Percentiles rank a stretch among this genome's conserved stretches.
phyloP scores from a whole-genome alignment of 2,329 filamentous ascomycete species.

The Cadophora malorum region DNA sequence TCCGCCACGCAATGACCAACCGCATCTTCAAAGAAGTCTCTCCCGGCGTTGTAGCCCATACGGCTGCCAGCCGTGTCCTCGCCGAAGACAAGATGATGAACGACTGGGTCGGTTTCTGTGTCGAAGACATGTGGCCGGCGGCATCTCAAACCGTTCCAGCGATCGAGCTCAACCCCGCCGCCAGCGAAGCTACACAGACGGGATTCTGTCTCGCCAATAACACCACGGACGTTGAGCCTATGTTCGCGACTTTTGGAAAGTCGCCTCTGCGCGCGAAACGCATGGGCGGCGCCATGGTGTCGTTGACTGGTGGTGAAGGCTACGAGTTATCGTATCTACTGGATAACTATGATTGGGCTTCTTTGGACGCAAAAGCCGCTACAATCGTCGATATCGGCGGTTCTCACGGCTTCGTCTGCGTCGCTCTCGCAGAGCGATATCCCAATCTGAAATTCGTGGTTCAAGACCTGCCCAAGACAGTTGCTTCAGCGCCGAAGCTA shows the following conservation, averaged over 20 bases:
- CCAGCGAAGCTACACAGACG: slow-evolving; percentile 54
- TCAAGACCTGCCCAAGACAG: slow-evolving; percentile 57
- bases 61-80: slow-evolving; percentile 58
- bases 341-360: slow-evolving; percentile 59
- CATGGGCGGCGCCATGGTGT: slow-evolving; percentile 62
- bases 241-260: slow-evolving; percentile 60
- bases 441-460: slow-evolving; percentile 60
- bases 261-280: slow-evolving; percentile 54
- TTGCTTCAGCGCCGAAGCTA: slow-evolving; percentile 54
- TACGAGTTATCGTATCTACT: slow-evolving; percentile 61
- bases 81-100: slow-evolving; percentile 55
- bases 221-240: slow-evolving; percentile 57
- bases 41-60: slow-evolving; percentile 60
- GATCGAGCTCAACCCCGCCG: slow-evolving; percentile 53
- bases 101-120: slow-evolving; percentile 62
- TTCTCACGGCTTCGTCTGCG: slow-evolving; percentile 61
- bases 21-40: slow-evolving; percentile 60
- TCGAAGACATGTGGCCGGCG: slow-evolving; percentile 56
- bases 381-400: slow-evolving; percentile 66
- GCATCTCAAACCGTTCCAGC: slow-evolving; percentile 55
- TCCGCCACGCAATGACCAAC: slow-evolving; percentile 64
- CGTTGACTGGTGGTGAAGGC: slow-evolving; percentile 60
- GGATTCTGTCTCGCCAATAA: slow-evolving; percentile 59
- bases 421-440: slow-evolving; percentile 59
- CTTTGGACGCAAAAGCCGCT: slow-evolving; percentile 52